A percentile compares a stretch with the other conserved stretches of the same genome.
phyloP scores from a whole-genome alignment of 768 basidiomycete genomes.

The Exidia glandulosa region DNA sequence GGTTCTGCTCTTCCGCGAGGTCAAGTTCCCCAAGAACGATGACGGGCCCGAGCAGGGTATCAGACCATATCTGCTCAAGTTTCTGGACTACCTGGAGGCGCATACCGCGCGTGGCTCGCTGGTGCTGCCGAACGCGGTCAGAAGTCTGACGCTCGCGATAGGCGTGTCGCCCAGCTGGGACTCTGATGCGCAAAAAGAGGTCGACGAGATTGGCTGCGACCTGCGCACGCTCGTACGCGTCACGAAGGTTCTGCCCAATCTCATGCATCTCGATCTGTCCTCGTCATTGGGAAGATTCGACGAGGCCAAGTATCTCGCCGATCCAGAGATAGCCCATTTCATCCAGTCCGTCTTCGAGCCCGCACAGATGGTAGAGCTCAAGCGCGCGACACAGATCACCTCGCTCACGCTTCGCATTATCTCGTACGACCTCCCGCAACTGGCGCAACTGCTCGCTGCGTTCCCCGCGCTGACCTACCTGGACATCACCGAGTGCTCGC shows the following conservation, averaged over 20 bases:
- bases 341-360: not conserved
- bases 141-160: not conserved
- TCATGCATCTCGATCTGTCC: not conserved
- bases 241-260: not conserved
- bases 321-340: not conserved
- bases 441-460: not conserved
- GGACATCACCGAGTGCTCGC: not conserved
- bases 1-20: slow-evolving; percentile 49
- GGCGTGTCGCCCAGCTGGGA: not conserved
- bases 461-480: not conserved
- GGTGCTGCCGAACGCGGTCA: not conserved
- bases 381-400: not conserved
- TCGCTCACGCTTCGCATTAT: not conserved
- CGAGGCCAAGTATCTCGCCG: not conserved
- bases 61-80: not conserved
- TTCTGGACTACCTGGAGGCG: not conserved
- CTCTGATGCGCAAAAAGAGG: not conserved
- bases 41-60: not conserved
- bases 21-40: slow-evolving; percentile 15
- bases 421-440: not conserved
- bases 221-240: not conserved
- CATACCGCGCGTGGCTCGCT: not conserved
- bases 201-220: not conserved
- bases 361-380: not conserved
- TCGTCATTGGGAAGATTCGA: not conserved